Evolutionary conservation across 1,139 yeast species (phyloP).

Genomic region (Pichia sp.): DNA sequence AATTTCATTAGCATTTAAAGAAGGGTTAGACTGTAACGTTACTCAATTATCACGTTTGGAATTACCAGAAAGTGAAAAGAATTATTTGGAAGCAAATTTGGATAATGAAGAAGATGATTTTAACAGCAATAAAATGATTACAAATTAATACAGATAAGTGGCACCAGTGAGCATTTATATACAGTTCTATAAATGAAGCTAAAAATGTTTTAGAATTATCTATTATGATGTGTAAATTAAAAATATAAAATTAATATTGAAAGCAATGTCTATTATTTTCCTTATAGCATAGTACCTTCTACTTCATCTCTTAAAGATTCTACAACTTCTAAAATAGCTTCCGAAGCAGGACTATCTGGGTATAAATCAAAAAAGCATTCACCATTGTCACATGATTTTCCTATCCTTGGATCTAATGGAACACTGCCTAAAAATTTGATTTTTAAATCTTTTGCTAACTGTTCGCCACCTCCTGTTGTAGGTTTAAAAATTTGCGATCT

Average conservation of each 20-base stretch:
- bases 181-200: neutral
- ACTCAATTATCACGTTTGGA: slow-evolving; percentile 16
- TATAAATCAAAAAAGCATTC: slow-evolving; percentile 73
- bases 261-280: neutral
- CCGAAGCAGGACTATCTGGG: slow-evolving; percentile 92
- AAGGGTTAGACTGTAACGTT: slow-evolving; percentile 16
- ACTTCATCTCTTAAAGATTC: slow-evolving; percentile 45
- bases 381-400: slow-evolving; percentile 85
- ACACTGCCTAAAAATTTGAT: slow-evolving; percentile 84
- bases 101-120: slow-evolving; percentile 1
- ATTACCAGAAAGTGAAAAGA: slow-evolving; percentile 43
- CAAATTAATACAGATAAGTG: neutral
- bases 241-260: neutral
- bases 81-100: slow-evolving; percentile 32
- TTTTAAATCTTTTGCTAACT: slow-evolving; percentile 69
- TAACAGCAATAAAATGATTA: slow-evolving; percentile 2
- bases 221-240: neutral
- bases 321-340: slow-evolving; percentile 79
- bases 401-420: slow-evolving; percentile 94
- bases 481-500: slow-evolving; percentile 88
- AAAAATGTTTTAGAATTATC: neutral
- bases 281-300: slow-evolving; percentile 12
- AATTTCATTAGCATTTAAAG: slow-evolving; percentile 32
- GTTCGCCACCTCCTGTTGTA: slow-evolving; percentile 94
- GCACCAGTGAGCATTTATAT: neutral